These are phyloP conservation scores for Neopestalotiopsis sp. DNA, from an alignment of 2,329 filamentous ascomycete species.

Conservation along the genomic window DNA sequence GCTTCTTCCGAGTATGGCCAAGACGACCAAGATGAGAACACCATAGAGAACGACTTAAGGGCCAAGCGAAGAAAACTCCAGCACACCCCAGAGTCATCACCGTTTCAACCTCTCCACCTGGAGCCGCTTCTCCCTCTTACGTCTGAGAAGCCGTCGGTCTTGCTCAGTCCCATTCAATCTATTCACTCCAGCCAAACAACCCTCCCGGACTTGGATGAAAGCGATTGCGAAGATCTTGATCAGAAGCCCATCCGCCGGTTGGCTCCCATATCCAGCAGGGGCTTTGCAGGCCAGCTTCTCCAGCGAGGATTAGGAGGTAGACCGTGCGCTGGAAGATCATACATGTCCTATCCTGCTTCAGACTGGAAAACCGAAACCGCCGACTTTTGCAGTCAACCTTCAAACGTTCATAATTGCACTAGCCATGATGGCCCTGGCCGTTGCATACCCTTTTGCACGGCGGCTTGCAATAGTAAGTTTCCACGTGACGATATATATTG, in stretches of 20 bases:
- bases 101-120: slow-evolving; percentile 34
- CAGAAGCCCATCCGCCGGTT: slow-evolving; percentile 31
- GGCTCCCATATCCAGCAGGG: slow-evolving; percentile 39
- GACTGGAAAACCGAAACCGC: slow-evolving; percentile 49
- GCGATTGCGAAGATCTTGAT: slow-evolving; percentile 36
- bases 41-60: slow-evolving; percentile 24
- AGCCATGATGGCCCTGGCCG: slow-evolving; percentile 42
- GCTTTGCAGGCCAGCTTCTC: slow-evolving; percentile 43
- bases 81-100: slow-evolving; percentile 45
- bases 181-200: slow-evolving; percentile 35
- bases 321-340: slow-evolving; percentile 38
- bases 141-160: slow-evolving; percentile 21
- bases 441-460: slow-evolving; percentile 47
- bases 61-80: slow-evolving; percentile 44
- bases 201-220: slow-evolving; percentile 35
- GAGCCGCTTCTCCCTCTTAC: slow-evolving; percentile 18
- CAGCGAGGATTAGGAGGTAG: slow-evolving; percentile 46
- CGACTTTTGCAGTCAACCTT: slow-evolving; percentile 43
- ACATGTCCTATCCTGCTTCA: slow-evolving; percentile 38
- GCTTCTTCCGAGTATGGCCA: slow-evolving; percentile 36
- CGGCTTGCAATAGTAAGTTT: slow-evolving; percentile 43
- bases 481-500: not conserved
- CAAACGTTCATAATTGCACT: slow-evolving; percentile 42
- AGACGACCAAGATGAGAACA: slow-evolving; percentile 25
- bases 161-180: slow-evolving; percentile 46